Percentiles rank a stretch among this genome's conserved stretches.
These are phyloP conservation scores for Chlamydomonas applanata DNA, from an alignment of 139 green algal species.

Conservation along the genomic window DNA sequence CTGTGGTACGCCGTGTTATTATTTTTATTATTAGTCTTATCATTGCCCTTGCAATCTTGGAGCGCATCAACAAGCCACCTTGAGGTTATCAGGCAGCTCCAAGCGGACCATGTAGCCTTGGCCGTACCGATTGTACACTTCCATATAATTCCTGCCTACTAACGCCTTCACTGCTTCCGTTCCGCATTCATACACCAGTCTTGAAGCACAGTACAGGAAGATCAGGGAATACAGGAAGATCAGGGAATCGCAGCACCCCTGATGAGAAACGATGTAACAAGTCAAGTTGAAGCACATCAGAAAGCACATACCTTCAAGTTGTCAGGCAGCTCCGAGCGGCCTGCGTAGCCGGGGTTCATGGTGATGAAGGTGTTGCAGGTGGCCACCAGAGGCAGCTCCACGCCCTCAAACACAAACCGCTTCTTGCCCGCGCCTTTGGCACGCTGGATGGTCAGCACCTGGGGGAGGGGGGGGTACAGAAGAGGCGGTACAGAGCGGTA, in stretches of 20 bases:
- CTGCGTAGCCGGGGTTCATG: conserved; percentile 79
- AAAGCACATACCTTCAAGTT: conserved; percentile 64
- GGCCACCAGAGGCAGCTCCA: conserved; percentile 58
- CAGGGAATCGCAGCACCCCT: too few species aligned
- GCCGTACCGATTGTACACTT: too few species aligned
- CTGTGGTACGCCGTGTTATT: too few species aligned
- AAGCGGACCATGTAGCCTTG: conserved; percentile 71
- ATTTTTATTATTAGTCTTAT: too few species aligned
- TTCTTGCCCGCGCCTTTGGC: conserved; percentile 66
- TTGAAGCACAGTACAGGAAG: too few species aligned
- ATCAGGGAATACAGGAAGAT: not conserved
- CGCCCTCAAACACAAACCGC: conserved; percentile 74
- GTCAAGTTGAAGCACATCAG: not conserved
- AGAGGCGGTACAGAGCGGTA: not conserved
- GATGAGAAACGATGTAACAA: too few species aligned
- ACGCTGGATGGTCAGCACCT: conserved; percentile 76
- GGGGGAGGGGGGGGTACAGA: conserved; percentile 5
- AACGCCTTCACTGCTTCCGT: too few species aligned
- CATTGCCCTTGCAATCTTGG: too few species aligned
- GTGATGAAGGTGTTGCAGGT: conserved; percentile 83
- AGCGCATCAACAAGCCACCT: conserved; percentile 22
- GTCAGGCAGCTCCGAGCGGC: conserved; percentile 80
- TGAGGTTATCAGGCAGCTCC: conserved; percentile 86
- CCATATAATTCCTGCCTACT: too few species aligned
- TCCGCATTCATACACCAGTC: too few species aligned